Percentiles rank a stretch among this genome's conserved stretches.
Conservation (phyloP, 1,284 basidiomycete species). For the Naganishia sp. region DNA sequence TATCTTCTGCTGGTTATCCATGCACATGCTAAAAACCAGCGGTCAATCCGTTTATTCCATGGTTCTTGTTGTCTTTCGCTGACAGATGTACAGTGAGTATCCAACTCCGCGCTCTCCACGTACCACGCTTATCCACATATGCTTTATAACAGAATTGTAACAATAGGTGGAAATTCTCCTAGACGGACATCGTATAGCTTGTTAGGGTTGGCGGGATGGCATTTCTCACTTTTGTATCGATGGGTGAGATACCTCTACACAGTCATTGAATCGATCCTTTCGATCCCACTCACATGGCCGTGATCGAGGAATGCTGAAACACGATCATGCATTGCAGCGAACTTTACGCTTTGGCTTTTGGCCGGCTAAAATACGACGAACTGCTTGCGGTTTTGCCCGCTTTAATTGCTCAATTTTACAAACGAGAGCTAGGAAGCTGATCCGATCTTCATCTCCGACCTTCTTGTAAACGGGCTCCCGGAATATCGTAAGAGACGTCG, state of each 20-base stretch:
- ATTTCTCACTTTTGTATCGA: conserved; percentile 4
- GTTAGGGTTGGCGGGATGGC: neutral
- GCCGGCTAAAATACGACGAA: too few relatives aligned
- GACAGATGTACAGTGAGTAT: conserved; percentile 40
- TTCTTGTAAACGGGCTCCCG: conserved; percentile 12
- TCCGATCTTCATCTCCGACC: neutral
- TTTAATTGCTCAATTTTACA: too few relatives aligned
- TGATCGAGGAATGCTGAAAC: too few relatives aligned
- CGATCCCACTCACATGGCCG: too few relatives aligned
- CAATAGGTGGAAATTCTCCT: conserved; percentile 55
- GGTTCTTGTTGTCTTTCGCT: conserved; percentile 13
- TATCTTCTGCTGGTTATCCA: neutral
- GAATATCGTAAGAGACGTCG: conserved; percentile 21
- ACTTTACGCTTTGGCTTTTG: too few relatives aligned
- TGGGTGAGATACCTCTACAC: conserved; percentile 1
- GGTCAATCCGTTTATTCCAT: neutral
- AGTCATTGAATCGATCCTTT: too few relatives aligned
- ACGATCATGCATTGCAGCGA: too few relatives aligned
- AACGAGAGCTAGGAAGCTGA: too few relatives aligned
- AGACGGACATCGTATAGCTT: conserved; percentile 9
- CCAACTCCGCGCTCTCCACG: conserved; percentile 35
- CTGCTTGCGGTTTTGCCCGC: too few relatives aligned
- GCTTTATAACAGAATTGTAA: conserved; percentile 43
- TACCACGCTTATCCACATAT: conserved; percentile 5
- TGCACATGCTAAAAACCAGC: neutral